Evolutionary conservation across 2,329 filamentous ascomycete species (phyloP), one percentile per base, ranked within the genome.

Genomic region (Bipolaris cookei): DNA sequence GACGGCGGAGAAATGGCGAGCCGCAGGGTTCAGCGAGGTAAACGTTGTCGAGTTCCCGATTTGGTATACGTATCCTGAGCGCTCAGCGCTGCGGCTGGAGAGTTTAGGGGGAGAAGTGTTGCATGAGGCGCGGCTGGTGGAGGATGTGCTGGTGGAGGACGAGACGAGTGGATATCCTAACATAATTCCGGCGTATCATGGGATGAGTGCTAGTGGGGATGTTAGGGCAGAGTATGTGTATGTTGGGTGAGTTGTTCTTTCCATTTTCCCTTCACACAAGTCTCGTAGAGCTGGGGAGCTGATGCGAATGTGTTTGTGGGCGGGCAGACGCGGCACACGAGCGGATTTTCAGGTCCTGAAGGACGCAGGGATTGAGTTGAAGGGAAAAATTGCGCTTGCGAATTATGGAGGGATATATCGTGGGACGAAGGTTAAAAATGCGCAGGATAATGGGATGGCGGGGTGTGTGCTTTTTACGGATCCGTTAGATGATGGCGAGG

Each of bases 391-490:
- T 58, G 80, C 79, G 4, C 62, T 82, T 13, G 74, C 78, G 8
- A 77, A 76, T 52, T 82, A 81, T 51, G 77, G 78, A 3, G 78
- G 78, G 0, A 76, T 77, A 0, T 80, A 80, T 64, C 73, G 80
- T 38, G 80, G 79, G 1, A 65, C 81, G n/a, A 82, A 82, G 54
- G 79, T 82, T 20, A 80, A 80, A 65, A 81, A 80, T 52, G 77
- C 80, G 1, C 75, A 80, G 57, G 74, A 78, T 3, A 58, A 77
- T 51, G 78, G 77, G 35, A 79, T 80, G 77, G 70, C 79, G 23
- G 79, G 77, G 14, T 63, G 65, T 13, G 67, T 81, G 51, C 79
- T 81, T 46, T 81, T 79, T 63, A 77, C 73, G 8, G 79, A 81
- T 45, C 77, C 79, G 3, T 76, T 67, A 13, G 79, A 81, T 59